phyloP scores from a whole-genome alignment of 352 stramenopile genomes.

The Halophytophthora batemanensis region DNA sequence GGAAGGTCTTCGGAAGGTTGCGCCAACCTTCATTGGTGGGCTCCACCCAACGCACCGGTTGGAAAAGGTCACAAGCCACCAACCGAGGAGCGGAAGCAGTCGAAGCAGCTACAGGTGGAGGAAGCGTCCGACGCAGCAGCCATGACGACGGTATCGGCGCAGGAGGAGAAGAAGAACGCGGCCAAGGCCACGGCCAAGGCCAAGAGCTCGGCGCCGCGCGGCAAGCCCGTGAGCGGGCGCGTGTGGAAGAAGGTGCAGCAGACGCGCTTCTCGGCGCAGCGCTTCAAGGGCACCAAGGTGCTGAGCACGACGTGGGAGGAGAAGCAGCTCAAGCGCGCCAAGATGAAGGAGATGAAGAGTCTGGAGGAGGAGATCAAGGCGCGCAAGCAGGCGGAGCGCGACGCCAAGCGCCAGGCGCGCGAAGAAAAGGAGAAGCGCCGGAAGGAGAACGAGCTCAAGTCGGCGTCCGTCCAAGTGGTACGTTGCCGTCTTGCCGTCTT shows the following conservation, averaged over 20 bases:
- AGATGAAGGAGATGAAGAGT: constrained; percentile 82
- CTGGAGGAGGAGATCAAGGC: constrained; percentile 81
- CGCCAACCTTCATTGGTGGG: constrained; percentile 14
- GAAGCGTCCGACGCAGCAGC: constrained; percentile 13
- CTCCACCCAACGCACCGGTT: constrained; percentile 27
- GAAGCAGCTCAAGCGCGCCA: constrained; percentile 76
- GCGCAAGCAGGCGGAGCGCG: constrained; percentile 63
- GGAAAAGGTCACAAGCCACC: constrained; percentile 5
- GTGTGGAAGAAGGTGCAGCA: constrained; percentile 86
- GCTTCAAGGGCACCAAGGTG: constrained; percentile 73
- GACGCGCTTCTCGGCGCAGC: constrained; percentile 68
- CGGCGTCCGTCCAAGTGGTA: constrained; percentile 81
- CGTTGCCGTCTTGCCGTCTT: constrained; percentile 20
- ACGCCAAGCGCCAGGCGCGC: constrained; percentile 68
- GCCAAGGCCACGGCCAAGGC: constrained; percentile 7
- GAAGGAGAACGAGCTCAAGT: constrained; percentile 90
- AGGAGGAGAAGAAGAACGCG: constrained; percentile 12
- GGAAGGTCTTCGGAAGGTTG: constrained; percentile 24
- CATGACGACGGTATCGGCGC: constrained; percentile 12
- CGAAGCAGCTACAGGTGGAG: too few species aligned
- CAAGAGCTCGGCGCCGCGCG: constrained; percentile 35
- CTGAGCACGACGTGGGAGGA: constrained; percentile 88
- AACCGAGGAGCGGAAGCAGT: constrained; percentile 14
- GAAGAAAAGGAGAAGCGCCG: constrained; percentile 87
- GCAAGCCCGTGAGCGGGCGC: constrained; percentile 68